Percentiles rank a stretch among this genome's conserved stretches.
phyloP scores from a whole-genome alignment of 371 early-diverging fungal species.

The Mucor plumbeus region DNA sequence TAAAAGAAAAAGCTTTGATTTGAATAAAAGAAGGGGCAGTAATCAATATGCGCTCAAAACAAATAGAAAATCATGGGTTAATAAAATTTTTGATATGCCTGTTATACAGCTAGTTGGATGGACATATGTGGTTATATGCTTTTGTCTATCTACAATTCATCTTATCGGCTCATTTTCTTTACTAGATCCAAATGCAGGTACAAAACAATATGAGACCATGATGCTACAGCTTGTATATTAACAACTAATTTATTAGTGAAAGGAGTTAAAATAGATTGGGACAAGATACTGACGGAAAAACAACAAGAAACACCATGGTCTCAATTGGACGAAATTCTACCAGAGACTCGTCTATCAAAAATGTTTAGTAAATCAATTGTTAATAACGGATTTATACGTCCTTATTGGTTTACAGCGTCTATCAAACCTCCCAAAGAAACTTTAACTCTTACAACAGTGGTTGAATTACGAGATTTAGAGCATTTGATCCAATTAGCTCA shows the following conservation, averaged over 20 bases:
- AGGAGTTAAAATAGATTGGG: conserved; percentile 18
- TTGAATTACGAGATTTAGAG: conserved; percentile 32
- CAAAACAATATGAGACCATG: not conserved
- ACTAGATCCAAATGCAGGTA: conserved; percentile 13
- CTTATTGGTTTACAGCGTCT: conserved; percentile 41
- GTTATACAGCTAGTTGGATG: conserved; percentile 31
- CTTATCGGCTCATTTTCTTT: conserved; percentile 23
- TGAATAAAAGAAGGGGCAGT: conserved; percentile 9
- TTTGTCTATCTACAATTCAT: conserved; percentile 39
- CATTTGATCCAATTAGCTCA: conserved; percentile 33
- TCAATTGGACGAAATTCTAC: conserved; percentile 23
- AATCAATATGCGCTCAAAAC: not conserved
- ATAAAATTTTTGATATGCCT: conserved; percentile 18
- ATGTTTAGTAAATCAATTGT: conserved; percentile 42
- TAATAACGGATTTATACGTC: conserved; percentile 34
- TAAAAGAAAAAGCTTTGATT: not conserved
- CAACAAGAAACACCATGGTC: conserved; percentile 11
- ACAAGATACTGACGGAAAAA: conserved; percentile 10
- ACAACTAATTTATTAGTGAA: not conserved
- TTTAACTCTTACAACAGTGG: conserved; percentile 37
- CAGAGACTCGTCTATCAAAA: conserved; percentile 34
- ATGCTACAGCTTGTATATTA: not conserved
- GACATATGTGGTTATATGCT: conserved; percentile 33
- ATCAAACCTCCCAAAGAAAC: conserved; percentile 22
- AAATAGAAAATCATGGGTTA: conserved; percentile 8